A percentile compares a stretch with the other conserved stretches of the same genome.
These are phyloP conservation scores for Globisporangium middletonii DNA, from an alignment of 352 stramenopile genomes.

Conservation along the genomic window DNA sequence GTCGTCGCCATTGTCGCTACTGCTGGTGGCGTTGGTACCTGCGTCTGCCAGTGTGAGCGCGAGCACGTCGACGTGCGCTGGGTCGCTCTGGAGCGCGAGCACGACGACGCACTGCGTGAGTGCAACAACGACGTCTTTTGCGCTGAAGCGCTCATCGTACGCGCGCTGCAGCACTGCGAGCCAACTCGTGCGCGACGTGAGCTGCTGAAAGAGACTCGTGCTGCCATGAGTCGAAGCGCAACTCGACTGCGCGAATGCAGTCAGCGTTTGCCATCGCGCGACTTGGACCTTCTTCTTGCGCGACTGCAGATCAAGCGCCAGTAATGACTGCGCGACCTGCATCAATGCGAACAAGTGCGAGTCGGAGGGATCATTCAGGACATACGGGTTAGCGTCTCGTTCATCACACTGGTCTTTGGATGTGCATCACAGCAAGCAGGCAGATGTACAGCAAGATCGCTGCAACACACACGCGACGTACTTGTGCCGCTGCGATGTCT, in stretches of 20 bases:
- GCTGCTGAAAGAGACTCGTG: neutral
- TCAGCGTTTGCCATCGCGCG: conserved; percentile 12
- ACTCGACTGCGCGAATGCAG: conserved; percentile 3
- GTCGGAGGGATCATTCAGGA: neutral
- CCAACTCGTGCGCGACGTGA: conserved; percentile 5
- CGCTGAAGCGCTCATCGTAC: conserved; percentile 24
- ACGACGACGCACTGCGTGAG: conserved; percentile 32
- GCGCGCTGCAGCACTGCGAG: conserved; percentile 19
- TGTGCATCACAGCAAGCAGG: neutral
- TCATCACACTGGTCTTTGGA: neutral
- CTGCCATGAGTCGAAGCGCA: neutral
- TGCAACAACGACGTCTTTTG: conserved; percentile 26
- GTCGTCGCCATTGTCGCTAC: neutral
- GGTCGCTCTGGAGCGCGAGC: conserved; percentile 9
- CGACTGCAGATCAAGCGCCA: conserved; percentile 6
- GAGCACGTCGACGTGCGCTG: neutral
- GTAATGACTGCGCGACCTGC: conserved; percentile 1
- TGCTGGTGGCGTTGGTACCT: no score
- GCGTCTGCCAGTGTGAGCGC: conserved; percentile 5
- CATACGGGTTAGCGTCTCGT: neutral
- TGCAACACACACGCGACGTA: neutral
- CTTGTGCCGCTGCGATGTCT: conserved; percentile 3
- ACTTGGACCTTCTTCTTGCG: conserved; percentile 14
- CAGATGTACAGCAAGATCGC: neutral
- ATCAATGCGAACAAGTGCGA: neutral